A percentile compares a stretch with the other conserved stretches of the same genome.
These are phyloP conservation scores for Cercospora citrullina DNA, from an alignment of 2,329 filamentous ascomycete genomes.

Conservation along the genomic window DNA sequence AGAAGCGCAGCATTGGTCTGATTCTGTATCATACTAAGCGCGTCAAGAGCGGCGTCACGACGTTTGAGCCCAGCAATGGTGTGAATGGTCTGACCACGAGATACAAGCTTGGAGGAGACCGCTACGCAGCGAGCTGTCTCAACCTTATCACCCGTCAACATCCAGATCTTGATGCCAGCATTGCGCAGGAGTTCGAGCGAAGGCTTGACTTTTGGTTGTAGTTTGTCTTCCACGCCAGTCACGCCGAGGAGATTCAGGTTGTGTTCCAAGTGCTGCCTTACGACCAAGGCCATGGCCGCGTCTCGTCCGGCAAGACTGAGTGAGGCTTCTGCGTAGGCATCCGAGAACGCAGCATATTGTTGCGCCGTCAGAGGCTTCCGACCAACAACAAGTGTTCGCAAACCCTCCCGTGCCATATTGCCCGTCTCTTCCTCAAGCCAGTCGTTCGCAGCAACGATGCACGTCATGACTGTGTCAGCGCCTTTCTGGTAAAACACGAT, in stretches of 20 bases:
- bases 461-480: slow-evolving; percentile 96
- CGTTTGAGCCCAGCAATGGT: slow-evolving; percentile 75
- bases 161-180: slow-evolving; percentile 99
- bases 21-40: slow-evolving; percentile 82
- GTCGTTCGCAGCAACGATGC: slow-evolving; percentile 92
- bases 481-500: slow-evolving; percentile 99
- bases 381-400: slow-evolving; percentile 93
- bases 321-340: slow-evolving; percentile 74
- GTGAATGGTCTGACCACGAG: slow-evolving; percentile 92
- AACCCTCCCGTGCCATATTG: slow-evolving; percentile 98
- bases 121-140: slow-evolving; percentile 97
- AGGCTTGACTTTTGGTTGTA: slow-evolving; percentile 93
- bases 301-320: slow-evolving; percentile 79
- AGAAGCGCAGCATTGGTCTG: slow-evolving; percentile 85
- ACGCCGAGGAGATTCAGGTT: slow-evolving; percentile 94
- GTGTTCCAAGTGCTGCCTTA: slow-evolving; percentile 78
- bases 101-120: slow-evolving; percentile 89
- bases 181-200: slow-evolving; percentile 93
- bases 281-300: slow-evolving; percentile 73
- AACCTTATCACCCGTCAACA: slow-evolving; percentile 98
- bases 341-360: slow-evolving; percentile 79
- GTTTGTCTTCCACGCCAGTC: slow-evolving; percentile 94
- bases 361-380: slow-evolving; percentile 76
- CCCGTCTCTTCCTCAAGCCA: slow-evolving; percentile 98
- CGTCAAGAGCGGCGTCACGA: slow-evolving; percentile 81